Evolutionary conservation across 2,329 filamentous ascomycete species (phyloP).

Genomic region (Scolecobasidium constrictum): DNA sequence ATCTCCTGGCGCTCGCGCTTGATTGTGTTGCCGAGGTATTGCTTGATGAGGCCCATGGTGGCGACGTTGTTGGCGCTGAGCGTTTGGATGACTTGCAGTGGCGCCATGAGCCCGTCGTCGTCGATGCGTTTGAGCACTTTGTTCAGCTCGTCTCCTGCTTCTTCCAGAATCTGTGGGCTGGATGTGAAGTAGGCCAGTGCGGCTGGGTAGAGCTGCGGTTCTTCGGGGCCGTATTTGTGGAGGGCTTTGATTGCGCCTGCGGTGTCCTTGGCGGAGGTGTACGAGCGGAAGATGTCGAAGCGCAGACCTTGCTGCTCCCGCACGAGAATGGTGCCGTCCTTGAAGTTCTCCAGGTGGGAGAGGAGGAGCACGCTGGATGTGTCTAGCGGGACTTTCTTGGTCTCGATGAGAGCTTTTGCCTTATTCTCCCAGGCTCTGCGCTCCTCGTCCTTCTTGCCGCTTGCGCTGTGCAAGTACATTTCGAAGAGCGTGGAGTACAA

Average conservation of each 20-base stretch:
- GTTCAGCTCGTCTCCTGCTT: conserved; percentile 77
- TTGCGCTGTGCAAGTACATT: conserved; percentile 91
- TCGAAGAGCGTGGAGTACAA: conserved; percentile 93
- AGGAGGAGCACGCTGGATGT: conserved; percentile 89
- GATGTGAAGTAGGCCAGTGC: conserved; percentile 91
- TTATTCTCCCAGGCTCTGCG: conserved; percentile 80
- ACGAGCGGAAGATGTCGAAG: conserved; percentile 94
- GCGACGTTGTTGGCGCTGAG: conserved; percentile 70
- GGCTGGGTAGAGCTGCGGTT: conserved; percentile 85
- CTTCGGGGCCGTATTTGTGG: conserved; percentile 80
- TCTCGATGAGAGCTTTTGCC: conserved; percentile 79
- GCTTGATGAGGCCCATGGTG: conserved; percentile 95
- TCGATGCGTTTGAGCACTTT: conserved; percentile 77
- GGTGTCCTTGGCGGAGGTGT: conserved; percentile 86
- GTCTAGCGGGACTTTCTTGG: conserved; percentile 70
- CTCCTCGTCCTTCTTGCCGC: conserved; percentile 57
- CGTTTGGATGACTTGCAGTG: conserved; percentile 91
- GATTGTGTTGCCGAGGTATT: conserved; percentile 81
- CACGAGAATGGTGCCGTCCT: conserved; percentile 81
- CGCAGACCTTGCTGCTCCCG: conserved; percentile 86
- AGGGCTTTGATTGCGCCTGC: conserved; percentile 80
- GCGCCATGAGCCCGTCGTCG: conserved; percentile 83
- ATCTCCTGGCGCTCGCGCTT: conserved; percentile 83
- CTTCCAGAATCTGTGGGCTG: conserved; percentile 66
- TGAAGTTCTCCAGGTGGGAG: conserved; percentile 84